Evolutionary conservation across 2,329 filamentous ascomycete species (phyloP).

Genomic region (Cytospora piceicola): DNA sequence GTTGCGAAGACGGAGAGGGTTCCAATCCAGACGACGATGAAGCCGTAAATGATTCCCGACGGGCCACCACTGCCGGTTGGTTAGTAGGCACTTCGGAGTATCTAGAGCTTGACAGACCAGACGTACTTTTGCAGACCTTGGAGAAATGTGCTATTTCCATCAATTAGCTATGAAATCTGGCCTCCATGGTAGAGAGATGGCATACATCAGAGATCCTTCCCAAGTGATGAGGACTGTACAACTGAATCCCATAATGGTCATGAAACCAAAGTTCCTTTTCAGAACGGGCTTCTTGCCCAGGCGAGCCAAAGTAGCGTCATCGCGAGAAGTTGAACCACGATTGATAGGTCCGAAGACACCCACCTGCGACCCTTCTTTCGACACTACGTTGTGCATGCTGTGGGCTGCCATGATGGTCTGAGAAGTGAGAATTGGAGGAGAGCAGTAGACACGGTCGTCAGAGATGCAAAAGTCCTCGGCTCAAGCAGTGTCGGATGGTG

Average conservation of each 20-base stretch:
- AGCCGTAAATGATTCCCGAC: slow-evolving; percentile 51
- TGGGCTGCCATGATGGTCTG: too few relatives aligned
- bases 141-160: not conserved
- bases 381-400: too few relatives aligned
- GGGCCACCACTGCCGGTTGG: slow-evolving; percentile 46
- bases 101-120: too few relatives aligned
- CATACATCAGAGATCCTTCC: slow-evolving; percentile 31
- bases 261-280: slow-evolving; percentile 20
- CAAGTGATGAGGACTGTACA: slow-evolving; percentile 18
- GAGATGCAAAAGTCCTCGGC: too few relatives aligned
- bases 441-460: too few relatives aligned
- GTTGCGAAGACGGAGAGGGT: slow-evolving; percentile 46
- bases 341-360: too few relatives aligned
- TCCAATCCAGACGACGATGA: slow-evolving; percentile 45
- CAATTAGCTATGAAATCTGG: not conserved
- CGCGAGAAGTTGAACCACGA: not conserved
- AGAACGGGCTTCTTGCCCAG: slow-evolving; percentile 24
- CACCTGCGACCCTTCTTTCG: too few relatives aligned
- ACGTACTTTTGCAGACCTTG: slow-evolving; percentile 14
- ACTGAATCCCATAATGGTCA: slow-evolving; percentile 16
- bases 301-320: slow-evolving; percentile 2
- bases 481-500: too few relatives aligned
- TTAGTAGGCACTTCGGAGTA: slow-evolving; percentile 29
- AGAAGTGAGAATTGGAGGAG: too few relatives aligned
- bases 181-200: fast-evolving